Base-by-base conservation (phyloP, 352 stramenopile genomes). In the Pythium brassicae region DNA sequence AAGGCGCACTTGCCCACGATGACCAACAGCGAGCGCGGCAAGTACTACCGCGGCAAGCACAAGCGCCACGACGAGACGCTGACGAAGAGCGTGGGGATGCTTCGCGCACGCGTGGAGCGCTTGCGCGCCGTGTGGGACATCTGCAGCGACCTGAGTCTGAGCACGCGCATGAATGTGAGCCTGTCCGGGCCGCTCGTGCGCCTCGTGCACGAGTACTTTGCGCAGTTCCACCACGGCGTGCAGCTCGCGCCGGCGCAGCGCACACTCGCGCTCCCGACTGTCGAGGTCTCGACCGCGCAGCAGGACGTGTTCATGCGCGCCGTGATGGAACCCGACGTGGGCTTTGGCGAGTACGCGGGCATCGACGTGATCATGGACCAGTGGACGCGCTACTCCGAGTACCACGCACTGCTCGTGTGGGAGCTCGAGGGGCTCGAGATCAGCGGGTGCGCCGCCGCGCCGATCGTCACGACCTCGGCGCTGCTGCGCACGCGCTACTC, bases 21-120 rank as follows among this genome's bases (percentile, higher is more conserved):
- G 75, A 86, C 63, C 68, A 86, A 83, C 54, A 83, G 73, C 39
- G 76, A 86, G 63, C 71, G 76, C 29, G 73, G 73, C 58, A 86
- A 84, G 57, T 84, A 80, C 68, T 86, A 86, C 51, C 71, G 76
- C 3, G 61, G 71, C 52, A 86, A 86, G 61, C 75, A 78, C 50
- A 74, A 78, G 50, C 59, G 74, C 57, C 77, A 83, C 64, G 73
- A 73, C 49, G 50, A 60, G 19, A 46, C 59, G 29, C 72, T 85
- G 12, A 68, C 72, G 62, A 29, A 45, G n/a, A 62, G 71, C 34
- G 65, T 82, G 14, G 49, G 55, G n/a, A 47, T 50, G 35, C 57
- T 82, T 44, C 63, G 71, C 43, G 54, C 53, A 43, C 61, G 76
- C 52, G 66, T 86, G 32, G 53, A 55, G n/a, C 63, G 74, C 47